These are phyloP conservation scores for Sporisorium exsertum DNA, from an alignment of 1,284 basidiomycete species.

Conservation along the genomic window DNA sequence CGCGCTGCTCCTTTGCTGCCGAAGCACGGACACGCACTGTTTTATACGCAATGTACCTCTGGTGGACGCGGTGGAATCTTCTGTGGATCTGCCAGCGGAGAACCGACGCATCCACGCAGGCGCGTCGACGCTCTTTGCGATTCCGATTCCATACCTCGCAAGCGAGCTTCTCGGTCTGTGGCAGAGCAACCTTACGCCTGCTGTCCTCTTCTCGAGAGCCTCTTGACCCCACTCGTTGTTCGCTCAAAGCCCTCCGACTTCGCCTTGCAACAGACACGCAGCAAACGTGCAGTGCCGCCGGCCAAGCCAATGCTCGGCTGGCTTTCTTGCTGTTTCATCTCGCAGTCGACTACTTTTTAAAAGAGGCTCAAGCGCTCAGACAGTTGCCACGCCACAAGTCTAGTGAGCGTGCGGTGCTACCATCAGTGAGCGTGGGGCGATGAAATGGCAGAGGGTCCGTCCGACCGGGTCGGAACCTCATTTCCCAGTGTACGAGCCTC, in stretches of 20 bases:
- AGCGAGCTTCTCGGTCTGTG: not conserved
- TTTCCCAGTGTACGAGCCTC: conserved; percentile 14
- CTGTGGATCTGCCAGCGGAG: conserved; percentile 14
- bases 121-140: conserved; percentile 3
- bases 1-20: not conserved
- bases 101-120: conserved; percentile 5
- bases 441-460: no score
- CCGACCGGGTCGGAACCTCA: no score
- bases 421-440: no score
- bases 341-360: no score
- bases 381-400: not conserved
- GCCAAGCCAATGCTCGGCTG: not conserved
- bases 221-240: not conserved
- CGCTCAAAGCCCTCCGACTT: not conserved
- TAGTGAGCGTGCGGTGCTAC: not conserved
- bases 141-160: not conserved
- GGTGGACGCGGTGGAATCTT: conserved; percentile 5
- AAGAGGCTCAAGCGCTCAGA: no score
- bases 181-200: no score
- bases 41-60: no score
- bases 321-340: not conserved
- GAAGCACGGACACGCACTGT: not conserved
- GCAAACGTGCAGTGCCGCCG: no score
- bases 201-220: not conserved
- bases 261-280: no score